Evolutionary conservation across 1,284 basidiomycete species (phyloP).

Genomic region (Naganishia sp.): DNA sequence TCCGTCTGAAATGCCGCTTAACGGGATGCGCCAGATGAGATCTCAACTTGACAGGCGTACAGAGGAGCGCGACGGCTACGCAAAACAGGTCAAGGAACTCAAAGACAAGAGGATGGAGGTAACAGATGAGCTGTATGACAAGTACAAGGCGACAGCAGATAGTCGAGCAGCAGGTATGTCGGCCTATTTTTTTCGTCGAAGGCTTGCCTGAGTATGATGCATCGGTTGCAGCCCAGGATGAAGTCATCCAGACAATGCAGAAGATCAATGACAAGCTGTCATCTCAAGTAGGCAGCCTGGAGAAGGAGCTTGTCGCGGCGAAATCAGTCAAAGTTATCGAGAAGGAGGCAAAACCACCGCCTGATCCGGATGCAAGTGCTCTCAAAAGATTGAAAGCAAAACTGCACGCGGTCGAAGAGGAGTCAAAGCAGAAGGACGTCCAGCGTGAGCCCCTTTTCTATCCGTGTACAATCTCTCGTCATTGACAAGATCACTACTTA

Average conservation of each 20-base stretch:
- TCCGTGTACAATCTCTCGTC: constrained; percentile 33
- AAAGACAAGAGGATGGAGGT: constrained; percentile 42
- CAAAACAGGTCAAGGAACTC: constrained; percentile 51
- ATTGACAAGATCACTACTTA: constrained; percentile 23
- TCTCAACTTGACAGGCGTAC: constrained; percentile 41
- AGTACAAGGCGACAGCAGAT: constrained; percentile 46
- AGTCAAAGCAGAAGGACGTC: constrained; percentile 41
- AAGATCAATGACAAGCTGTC: constrained; percentile 45
- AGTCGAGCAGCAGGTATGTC: constrained; percentile 43
- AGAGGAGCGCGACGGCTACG: constrained; percentile 44
- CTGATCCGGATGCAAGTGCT: constrained; percentile 41
- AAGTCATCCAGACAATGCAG: constrained; percentile 46
- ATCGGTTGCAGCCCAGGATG: constrained; percentile 45
- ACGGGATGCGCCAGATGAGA: constrained; percentile 35
- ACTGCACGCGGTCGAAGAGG: constrained; percentile 39
- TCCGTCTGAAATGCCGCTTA: not conserved
- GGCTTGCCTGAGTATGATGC: not conserved
- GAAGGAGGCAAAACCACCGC: constrained; percentile 36
- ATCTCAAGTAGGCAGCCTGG: constrained; percentile 40
- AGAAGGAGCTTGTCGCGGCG: constrained; percentile 36
- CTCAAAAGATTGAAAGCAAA: constrained; percentile 44
- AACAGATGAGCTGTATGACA: constrained; percentile 42
- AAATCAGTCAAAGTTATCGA: constrained; percentile 31
- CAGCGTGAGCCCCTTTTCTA: constrained; percentile 41
- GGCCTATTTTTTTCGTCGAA: too few relatives aligned